phyloP scores from a whole-genome alignment of 805 yeast genomes.

The Ogataea nitratoaversa region DNA sequence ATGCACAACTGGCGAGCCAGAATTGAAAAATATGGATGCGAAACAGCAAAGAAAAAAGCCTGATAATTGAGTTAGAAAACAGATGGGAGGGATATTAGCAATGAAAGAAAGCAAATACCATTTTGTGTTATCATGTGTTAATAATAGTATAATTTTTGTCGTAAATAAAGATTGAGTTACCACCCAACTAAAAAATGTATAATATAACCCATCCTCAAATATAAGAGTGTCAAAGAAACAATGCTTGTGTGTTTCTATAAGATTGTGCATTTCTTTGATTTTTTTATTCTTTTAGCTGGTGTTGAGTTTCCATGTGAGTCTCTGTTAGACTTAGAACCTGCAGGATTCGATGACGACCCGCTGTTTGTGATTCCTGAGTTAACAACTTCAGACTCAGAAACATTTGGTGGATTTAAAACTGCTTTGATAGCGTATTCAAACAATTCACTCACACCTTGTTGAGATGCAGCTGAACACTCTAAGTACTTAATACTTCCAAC shows the following conservation, averaged over 20 bases:
- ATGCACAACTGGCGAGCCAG: no score
- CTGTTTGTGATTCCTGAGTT: not conserved
- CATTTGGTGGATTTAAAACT: conserved; percentile 51
- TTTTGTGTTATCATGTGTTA: no score
- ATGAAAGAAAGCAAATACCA: no score
- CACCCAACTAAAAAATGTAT: not conserved
- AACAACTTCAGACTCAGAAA: conserved; percentile 14
- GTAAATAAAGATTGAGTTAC: no score
- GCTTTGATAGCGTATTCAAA: conserved; percentile 79
- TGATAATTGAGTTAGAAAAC: no score
- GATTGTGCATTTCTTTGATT: conserved; percentile 46
- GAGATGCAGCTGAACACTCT: conserved; percentile 90
- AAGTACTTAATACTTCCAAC: conserved; percentile 69
- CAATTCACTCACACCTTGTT: conserved; percentile 77
- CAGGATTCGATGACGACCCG: conserved; percentile 1
- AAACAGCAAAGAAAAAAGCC: no score
- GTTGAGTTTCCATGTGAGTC: conserved; percentile 5
- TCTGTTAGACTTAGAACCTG: conserved; percentile 4
- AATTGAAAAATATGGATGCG: no score
- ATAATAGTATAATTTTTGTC: no score
- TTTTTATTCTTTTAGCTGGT: conserved; percentile 28
- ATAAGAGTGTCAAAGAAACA: not conserved
- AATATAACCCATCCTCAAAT: not conserved
- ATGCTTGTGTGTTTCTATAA: conserved; percentile 25
- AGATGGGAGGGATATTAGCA: no score